Percentiles rank a stretch among this genome's conserved stretches.
Evolutionary conservation across 2,329 filamentous ascomycete genomes (phyloP).

Genomic region (Botrytis elliptica): DNA sequence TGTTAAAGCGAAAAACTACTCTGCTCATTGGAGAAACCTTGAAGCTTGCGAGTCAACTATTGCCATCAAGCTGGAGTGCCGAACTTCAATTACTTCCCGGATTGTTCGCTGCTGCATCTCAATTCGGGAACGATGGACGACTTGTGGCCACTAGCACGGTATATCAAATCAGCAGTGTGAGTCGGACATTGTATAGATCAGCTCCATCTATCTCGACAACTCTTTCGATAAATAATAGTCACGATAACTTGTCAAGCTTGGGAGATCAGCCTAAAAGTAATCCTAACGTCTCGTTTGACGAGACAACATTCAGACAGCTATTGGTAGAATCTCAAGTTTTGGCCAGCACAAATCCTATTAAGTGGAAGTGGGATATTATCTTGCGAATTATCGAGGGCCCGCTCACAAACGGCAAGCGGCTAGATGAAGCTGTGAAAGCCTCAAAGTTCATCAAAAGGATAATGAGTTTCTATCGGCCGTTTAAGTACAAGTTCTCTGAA

Average conservation of each 20-base stretch:
- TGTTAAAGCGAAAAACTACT: slow-evolving; percentile 82
- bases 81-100: slow-evolving; percentile 85
- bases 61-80: slow-evolving; percentile 79
- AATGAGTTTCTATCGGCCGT: slow-evolving; percentile 92
- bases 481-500: slow-evolving; percentile 93
- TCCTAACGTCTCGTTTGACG: slow-evolving; percentile 53
- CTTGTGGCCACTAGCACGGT: slow-evolving; percentile 86
- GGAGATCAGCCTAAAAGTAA: slow-evolving; percentile 58
- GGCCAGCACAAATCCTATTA: slow-evolving; percentile 83
- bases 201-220: slow-evolving; percentile 47
- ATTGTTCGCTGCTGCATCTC: slow-evolving; percentile 73
- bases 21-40: slow-evolving; percentile 87
- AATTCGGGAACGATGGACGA: slow-evolving; percentile 68
- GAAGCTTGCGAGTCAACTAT: slow-evolving; percentile 80
- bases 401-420: slow-evolving; percentile 80
- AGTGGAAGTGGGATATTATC: slow-evolving; percentile 98
- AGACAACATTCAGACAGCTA: slow-evolving; percentile 62
- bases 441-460: slow-evolving; percentile 96
- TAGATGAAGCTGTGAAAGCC: slow-evolving; percentile 91
- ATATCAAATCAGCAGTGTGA: slow-evolving; percentile 97
- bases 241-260: slow-evolving; percentile 49
- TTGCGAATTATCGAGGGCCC: slow-evolving; percentile 90
- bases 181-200: slow-evolving; percentile 83
- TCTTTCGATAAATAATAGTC: slow-evolving; percentile 34
- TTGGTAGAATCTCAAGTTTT: slow-evolving; percentile 80